Base-by-base conservation (phyloP, 371 early-diverging fungal species). In the Thermomucor indicae-seudaticae region DNA sequence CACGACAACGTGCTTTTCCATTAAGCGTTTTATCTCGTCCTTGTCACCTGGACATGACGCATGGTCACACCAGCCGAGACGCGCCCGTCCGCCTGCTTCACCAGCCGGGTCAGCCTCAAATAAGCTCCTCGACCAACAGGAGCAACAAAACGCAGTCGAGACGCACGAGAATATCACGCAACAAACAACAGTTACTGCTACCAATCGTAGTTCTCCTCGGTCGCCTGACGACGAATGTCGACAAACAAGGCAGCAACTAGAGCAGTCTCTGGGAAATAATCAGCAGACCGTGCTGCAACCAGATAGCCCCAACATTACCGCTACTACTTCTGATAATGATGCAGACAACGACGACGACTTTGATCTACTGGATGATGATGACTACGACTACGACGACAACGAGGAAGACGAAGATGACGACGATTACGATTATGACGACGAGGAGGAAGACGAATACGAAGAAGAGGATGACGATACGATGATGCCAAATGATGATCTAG, bases 31-130 rank as follows among this genome's bases (percentile, higher is more conserved):
- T 46, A 47, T 59, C 43, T 50, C 42, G 24, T 41, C 50, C 17
- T 43, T 59, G 45, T 59, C 60, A 54, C 49, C 60, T 46, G 60
- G 47, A 28, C 50, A 59, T 35, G 54, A 43, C 47, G 57, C 48
- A 32, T 57, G 57, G 57, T 56, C 45, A 43, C 51, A 59, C 60
- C 54, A 59, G 49, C 43, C 28, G 24, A 17, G 34, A 29, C 40
- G 28, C 19, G 37, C 43, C 27, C 43, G 19, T 16, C 37, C 3
- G 19, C 37, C n/a, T n/a, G n/a, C n/a, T n/a, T n/a, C n/a, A n/a
- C n/a, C n/a, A n/a, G n/a, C n/a, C n/a, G n/a, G n/a, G n/a, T n/a
- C n/a, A n/a, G n/a, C n/a, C n/a, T n/a, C 32, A 32, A 32, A 37
- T 37, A 37, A 37, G 37, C 37, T 37, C 37, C 16, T 16, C 43